phyloP scores from a whole-genome alignment of 768 basidiomycete species.

The Suillus weaverae region DNA sequence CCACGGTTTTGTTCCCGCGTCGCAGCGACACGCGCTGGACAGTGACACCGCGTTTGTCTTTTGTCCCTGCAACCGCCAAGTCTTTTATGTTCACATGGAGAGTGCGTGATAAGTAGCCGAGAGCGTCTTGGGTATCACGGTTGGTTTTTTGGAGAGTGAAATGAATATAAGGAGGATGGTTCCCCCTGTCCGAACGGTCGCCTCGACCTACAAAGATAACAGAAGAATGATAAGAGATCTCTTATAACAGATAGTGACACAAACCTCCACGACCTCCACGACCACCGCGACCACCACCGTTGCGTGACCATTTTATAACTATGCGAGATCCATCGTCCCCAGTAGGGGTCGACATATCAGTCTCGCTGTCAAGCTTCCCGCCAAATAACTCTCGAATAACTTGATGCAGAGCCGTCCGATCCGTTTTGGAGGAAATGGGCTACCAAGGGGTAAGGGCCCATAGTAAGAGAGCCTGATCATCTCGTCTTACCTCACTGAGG shows the following conservation, averaged over 20 bases:
- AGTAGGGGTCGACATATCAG: constrained; percentile 50
- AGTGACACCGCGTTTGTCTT: constrained; percentile 97
- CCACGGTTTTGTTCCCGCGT: constrained; percentile 73
- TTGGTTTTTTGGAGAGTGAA: constrained; percentile 98
- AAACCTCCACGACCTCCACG: constrained; percentile 35
- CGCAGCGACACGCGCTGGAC: constrained; percentile 86
- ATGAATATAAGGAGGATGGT: constrained; percentile 86
- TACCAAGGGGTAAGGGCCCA: constrained; percentile 32
- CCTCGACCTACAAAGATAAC: constrained; percentile 26
- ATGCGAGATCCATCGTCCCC: constrained; percentile 74
- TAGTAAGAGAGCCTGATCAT: constrained; percentile 32
- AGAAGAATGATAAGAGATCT: background rate
- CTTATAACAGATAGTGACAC: background rate
- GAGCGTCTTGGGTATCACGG: constrained; percentile 94
- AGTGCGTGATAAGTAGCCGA: constrained; percentile 73
- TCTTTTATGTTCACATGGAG: constrained; percentile 80
- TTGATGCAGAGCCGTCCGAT: constrained; percentile 81
- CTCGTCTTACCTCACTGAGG: constrained; percentile 62
- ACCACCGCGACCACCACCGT: constrained; percentile 48
- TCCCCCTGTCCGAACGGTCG: constrained; percentile 55
- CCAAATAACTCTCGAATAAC: constrained; percentile 75
- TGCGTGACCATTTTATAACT: constrained; percentile 73
- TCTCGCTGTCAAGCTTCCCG: constrained; percentile 84
- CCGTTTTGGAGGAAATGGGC: constrained; percentile 82
- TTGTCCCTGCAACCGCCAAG: constrained; percentile 90